Percentiles rank a stretch among this genome's conserved stretches.
phyloP scores from a whole-genome alignment of 2,329 filamentous ascomycete species.

The Fusarium nanum region DNA sequence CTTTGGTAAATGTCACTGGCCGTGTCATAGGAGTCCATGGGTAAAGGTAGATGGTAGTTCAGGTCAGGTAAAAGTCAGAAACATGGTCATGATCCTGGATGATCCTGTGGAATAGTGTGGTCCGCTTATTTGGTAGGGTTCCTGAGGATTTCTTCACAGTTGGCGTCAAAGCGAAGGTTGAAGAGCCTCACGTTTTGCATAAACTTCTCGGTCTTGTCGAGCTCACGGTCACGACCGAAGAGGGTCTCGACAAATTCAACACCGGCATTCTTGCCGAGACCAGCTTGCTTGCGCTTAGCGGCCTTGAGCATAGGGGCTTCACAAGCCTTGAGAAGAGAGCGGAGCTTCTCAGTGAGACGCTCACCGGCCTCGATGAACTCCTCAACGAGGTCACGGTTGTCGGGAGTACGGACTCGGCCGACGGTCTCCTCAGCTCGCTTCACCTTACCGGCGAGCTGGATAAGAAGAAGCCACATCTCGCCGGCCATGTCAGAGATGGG shows the following conservation, averaged over 20 bases:
- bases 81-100: constrained; percentile 43
- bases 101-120: constrained; percentile 36
- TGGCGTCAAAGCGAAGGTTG: constrained; percentile 94
- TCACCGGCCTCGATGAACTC: constrained; percentile 93
- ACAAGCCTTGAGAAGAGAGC: constrained; percentile 87
- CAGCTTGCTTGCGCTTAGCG: constrained; percentile 75
- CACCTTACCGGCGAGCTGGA: constrained; percentile 92
- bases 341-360: constrained; percentile 85
- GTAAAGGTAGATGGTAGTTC: constrained; percentile 33
- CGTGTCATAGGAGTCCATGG: constrained; percentile 40
- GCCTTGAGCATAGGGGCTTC: constrained; percentile 96
- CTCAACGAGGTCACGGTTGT: constrained; percentile 83
- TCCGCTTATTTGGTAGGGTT: constrained; percentile 65
- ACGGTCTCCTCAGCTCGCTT: constrained; percentile 88
- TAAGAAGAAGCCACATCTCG: constrained; percentile 93
- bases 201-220: constrained; percentile 90
- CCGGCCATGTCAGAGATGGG: constrained; percentile 92
- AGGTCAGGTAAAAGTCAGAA: constrained; percentile 36
- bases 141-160: constrained; percentile 88
- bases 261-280: constrained; percentile 89
- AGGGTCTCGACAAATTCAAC: constrained; percentile 96
- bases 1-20: constrained; percentile 37
- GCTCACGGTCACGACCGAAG: constrained; percentile 89
- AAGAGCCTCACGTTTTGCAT: constrained; percentile 90
- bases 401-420: constrained; percentile 75